Percentiles rank a stretch among this genome's conserved stretches.
These are phyloP conservation scores for Glycine latifolia DNA, from an alignment of 306 rosid species.

Conservation along the genomic window DNA sequence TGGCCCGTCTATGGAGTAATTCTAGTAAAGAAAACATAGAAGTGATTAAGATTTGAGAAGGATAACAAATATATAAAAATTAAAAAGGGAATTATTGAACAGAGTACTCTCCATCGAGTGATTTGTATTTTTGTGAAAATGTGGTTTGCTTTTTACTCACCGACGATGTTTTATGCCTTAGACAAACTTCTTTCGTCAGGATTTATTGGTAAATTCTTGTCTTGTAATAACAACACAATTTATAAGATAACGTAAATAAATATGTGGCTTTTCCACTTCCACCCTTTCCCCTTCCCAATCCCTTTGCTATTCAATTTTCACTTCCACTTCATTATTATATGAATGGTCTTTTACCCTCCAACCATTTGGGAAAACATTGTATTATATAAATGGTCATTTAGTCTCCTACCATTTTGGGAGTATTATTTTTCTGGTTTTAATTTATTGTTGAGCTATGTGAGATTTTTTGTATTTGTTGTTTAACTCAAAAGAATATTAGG, in stretches of 20 bases:
- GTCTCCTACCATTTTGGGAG: background rate
- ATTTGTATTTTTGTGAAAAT: constrained; percentile 40
- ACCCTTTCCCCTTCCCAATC: background rate
- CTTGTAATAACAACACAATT: constrained; percentile 26
- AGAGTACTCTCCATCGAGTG: background rate
- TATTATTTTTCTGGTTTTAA: too few species aligned
- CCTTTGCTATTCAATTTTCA: too few species aligned
- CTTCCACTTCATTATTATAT: too few species aligned
- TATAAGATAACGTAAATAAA: background rate
- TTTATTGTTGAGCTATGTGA: background rate
- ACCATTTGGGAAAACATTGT: too few species aligned
- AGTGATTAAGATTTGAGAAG: constrained; percentile 34
- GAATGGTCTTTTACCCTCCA: too few species aligned
- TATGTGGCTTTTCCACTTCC: constrained; percentile 1
- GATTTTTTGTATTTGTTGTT: constrained; percentile 21
- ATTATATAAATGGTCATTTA: too few species aligned
- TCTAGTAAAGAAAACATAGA: constrained; percentile 25
- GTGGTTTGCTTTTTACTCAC: constrained; percentile 1
- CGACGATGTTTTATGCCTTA: background rate
- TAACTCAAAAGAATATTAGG: background rate
- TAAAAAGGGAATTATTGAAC: constrained; percentile 11
- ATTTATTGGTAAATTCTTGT: constrained; percentile 35
- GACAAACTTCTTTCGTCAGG: constrained; percentile 18
- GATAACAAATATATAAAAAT: background rate
- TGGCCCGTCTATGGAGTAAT: constrained; percentile 9